A percentile compares a stretch with the other conserved stretches of the same genome.
Evolutionary conservation across 495 filamentous ascomycete species (phyloP).

Genomic region (Penicillium waksmanii): DNA sequence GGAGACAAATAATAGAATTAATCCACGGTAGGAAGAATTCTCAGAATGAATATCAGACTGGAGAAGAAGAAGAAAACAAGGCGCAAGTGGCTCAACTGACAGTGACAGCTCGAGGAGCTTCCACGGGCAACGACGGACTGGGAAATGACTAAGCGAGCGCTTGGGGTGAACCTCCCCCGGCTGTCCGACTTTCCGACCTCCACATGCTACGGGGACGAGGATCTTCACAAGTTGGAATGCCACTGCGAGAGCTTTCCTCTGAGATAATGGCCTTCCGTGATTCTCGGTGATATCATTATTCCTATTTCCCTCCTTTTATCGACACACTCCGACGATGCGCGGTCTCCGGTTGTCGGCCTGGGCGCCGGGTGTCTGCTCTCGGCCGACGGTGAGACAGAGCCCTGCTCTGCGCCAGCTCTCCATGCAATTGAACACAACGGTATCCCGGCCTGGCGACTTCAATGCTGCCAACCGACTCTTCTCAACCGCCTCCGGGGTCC

Average conservation of each 20-base stretch:
- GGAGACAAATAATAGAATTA: not conserved
- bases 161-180: not conserved
- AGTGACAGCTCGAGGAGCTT: constrained; percentile 45
- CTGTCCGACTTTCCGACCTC: constrained; percentile 25
- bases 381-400: constrained; percentile 27
- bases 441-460: constrained; percentile 5
- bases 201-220: constrained; percentile 22
- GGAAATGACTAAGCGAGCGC: constrained; percentile 2
- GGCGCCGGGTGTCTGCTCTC: constrained; percentile 36
- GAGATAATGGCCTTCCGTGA: constrained; percentile 43
- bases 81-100: constrained; percentile 24
- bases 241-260: constrained; percentile 14
- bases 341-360: constrained; percentile 45
- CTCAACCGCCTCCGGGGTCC: constrained; percentile 28
- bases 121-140: constrained; percentile 38
- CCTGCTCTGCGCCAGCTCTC: constrained; percentile 25
- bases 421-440: constrained; percentile 13
- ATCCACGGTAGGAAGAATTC: too few species aligned
- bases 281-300: constrained; percentile 26
- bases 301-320: constrained; percentile 10
- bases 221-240: constrained; percentile 1
- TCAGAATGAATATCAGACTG: not conserved
- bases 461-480: constrained; percentile 26
- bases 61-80: constrained; percentile 10
- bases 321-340: constrained; percentile 43